Conservation (phyloP, 768 basidiomycete species). For the Mycena indigotica region DNA sequence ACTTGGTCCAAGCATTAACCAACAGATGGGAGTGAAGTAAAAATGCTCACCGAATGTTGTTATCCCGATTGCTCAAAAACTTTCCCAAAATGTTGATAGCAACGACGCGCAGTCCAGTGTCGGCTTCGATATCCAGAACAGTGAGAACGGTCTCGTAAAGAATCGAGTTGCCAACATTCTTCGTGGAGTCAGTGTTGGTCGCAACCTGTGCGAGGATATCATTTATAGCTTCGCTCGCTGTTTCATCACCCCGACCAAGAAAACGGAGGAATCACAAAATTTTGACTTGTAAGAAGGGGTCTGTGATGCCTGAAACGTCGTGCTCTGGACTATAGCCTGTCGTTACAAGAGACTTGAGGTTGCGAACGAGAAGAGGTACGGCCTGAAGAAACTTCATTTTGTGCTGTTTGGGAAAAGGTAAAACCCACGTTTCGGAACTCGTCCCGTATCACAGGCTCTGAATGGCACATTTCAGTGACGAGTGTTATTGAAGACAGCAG, state of each 20-base stretch:
- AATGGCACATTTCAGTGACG: conserved; percentile 90
- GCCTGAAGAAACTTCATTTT: no score
- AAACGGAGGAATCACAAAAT: conserved; percentile 84
- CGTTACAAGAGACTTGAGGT: conserved; percentile 91
- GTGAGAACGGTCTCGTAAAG: conserved; percentile 97
- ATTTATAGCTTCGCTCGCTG: conserved; percentile 95
- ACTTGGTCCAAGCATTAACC: conserved; percentile 42
- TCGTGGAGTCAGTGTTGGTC: conserved; percentile 97
- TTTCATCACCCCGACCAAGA: conserved; percentile 82
- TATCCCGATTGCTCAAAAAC: conserved; percentile 95
- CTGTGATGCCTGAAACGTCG: conserved; percentile 97
- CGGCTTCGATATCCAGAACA: conserved; percentile 95
- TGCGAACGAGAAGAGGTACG: conserved; percentile 90
- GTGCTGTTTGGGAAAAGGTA: no score
- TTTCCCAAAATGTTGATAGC: conserved; percentile 99
- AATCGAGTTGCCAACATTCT: conserved; percentile 98
- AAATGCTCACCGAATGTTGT: conserved; percentile 88
- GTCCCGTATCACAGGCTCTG: conserved; percentile 68
- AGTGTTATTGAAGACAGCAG: conserved; percentile 92
- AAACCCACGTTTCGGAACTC: conserved; percentile 85
- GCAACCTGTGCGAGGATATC: conserved; percentile 98
- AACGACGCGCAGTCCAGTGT: conserved; percentile 95
- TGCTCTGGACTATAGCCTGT: conserved; percentile 99
- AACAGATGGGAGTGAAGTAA: background rate
- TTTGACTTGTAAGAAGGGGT: conserved; percentile 94